These are phyloP conservation scores for Laburnicola sp. DNA, from an alignment of 2,329 filamentous ascomycete species.

Conservation along the genomic window DNA sequence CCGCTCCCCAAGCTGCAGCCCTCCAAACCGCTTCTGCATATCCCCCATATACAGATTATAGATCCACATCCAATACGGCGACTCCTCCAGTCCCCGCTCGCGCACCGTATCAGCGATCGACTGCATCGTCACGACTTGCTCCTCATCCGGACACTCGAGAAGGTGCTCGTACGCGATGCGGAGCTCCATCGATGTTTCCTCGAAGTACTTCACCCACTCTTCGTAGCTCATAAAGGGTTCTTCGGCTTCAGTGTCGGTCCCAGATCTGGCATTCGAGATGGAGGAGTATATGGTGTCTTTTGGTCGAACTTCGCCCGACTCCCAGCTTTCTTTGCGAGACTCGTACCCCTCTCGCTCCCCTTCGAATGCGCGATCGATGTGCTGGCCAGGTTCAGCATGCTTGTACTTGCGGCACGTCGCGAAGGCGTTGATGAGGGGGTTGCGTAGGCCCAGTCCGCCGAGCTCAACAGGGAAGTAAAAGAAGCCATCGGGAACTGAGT, in stretches of 20 bases:
- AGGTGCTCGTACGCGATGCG: slow-evolving; percentile 44
- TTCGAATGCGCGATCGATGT: slow-evolving; percentile 26
- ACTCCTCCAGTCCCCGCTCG: slow-evolving; percentile 5
- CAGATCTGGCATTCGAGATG: slow-evolving; percentile 3
- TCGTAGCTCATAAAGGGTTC: slow-evolving; percentile 51
- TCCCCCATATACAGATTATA: slow-evolving; percentile 45
- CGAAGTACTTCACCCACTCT: slow-evolving; percentile 51
- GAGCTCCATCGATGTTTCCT: slow-evolving; percentile 45
- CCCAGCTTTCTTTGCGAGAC: slow-evolving; percentile 30
- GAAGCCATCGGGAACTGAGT: slow-evolving; percentile 51
- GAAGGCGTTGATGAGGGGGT: slow-evolving; percentile 52
- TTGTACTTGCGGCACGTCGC: slow-evolving; percentile 37
- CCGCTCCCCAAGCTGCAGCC: slow-evolving; percentile 45
- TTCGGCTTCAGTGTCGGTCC: slow-evolving; percentile 32
- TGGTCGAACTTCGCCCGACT: slow-evolving; percentile 22
- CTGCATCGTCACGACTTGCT: slow-evolving; percentile 26
- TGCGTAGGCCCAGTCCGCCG: slow-evolving; percentile 53
- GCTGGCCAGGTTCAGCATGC: slow-evolving; percentile 15
- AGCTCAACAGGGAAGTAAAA: slow-evolving; percentile 53
- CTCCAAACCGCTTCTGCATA: slow-evolving; percentile 47
- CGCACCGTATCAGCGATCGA: slow-evolving; percentile 17
- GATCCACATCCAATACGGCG: slow-evolving; percentile 55
- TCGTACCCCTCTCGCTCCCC: slow-evolving; percentile 44
- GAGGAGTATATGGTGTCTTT: slow-evolving; percentile 6
- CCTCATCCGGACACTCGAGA: slow-evolving; percentile 38